These are phyloP conservation scores for Fallopia convolvulus DNA, from an alignment of 148 eudicot species.

Conservation along the genomic window DNA sequence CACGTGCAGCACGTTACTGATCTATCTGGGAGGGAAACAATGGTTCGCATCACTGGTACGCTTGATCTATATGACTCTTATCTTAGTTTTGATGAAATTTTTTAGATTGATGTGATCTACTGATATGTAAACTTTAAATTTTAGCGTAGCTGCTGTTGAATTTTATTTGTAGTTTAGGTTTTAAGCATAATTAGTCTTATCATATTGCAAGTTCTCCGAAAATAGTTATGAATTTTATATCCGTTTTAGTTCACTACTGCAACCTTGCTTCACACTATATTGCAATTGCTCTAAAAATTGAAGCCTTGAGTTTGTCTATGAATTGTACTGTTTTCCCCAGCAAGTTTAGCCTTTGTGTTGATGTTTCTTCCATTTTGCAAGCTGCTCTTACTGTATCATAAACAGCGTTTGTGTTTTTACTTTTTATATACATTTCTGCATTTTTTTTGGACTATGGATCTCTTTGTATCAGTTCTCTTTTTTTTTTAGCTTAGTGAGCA, in stretches of 20 bases:
- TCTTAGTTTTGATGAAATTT: background rate
- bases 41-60: constrained; percentile 81
- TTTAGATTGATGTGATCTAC: background rate
- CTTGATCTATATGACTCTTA: background rate
- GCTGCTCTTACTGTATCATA: background rate
- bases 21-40: constrained; percentile 84
- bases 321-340: background rate
- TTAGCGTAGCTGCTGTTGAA: background rate
- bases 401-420: background rate
- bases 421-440: background rate
- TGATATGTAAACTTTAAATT: background rate
- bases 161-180: background rate
- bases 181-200: background rate
- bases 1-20: constrained; percentile 74
- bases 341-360: background rate
- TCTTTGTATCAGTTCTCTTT: background rate
- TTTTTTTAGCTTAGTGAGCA: too few species aligned
- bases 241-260: too few species aligned
- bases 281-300: background rate
- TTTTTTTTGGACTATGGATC: background rate
- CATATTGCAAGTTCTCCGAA: background rate
- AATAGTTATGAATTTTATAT: too few species aligned
- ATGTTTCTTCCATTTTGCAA: background rate
- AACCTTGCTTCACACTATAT: too few species aligned
- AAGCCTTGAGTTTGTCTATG: background rate